These are phyloP conservation scores for Podaxis sp. DNA, from an alignment of 768 basidiomycete genomes.

Conservation along the genomic window DNA sequence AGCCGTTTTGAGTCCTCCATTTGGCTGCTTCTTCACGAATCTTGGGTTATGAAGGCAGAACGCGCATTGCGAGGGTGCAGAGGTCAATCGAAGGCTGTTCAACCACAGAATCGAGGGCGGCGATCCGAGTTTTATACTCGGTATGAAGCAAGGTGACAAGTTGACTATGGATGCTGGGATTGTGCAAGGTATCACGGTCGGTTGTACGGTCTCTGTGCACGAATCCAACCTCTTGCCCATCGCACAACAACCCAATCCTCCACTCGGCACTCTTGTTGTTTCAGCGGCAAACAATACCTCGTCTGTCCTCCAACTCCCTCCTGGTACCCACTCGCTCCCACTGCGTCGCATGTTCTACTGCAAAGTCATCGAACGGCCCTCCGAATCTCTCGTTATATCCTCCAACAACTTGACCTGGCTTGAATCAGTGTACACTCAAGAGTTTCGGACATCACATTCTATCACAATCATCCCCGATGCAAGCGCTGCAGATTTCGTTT, in stretches of 20 bases:
- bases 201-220: constrained; percentile 27
- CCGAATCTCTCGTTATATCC: constrained; percentile 23
- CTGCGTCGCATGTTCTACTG: constrained; percentile 27
- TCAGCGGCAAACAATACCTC: constrained; percentile 22
- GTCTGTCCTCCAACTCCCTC: constrained; percentile 19
- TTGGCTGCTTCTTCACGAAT: background rate
- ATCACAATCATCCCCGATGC: constrained; percentile 20
- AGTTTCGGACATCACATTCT: constrained; percentile 12
- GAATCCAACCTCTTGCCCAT: constrained; percentile 24
- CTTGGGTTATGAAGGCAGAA: constrained; percentile 28
- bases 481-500: constrained; percentile 19
- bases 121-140: constrained; percentile 28
- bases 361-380: constrained; percentile 20
- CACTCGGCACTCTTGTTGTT: constrained; percentile 23
- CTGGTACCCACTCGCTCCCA: constrained; percentile 2
- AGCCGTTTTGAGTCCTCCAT: background rate
- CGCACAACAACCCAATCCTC: constrained; percentile 21
- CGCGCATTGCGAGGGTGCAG: constrained; percentile 34
- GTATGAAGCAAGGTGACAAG: constrained; percentile 11
- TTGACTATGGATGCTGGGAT: constrained; percentile 29
- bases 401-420: constrained; percentile 29
- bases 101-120: constrained; percentile 27
- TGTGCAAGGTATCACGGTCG: constrained; percentile 31
- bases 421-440: constrained; percentile 21
- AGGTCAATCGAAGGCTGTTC: constrained; percentile 32